Conservation (phyloP, 1,284 basidiomycete genomes). For the Erythrobasidium hasegawianum region DNA sequence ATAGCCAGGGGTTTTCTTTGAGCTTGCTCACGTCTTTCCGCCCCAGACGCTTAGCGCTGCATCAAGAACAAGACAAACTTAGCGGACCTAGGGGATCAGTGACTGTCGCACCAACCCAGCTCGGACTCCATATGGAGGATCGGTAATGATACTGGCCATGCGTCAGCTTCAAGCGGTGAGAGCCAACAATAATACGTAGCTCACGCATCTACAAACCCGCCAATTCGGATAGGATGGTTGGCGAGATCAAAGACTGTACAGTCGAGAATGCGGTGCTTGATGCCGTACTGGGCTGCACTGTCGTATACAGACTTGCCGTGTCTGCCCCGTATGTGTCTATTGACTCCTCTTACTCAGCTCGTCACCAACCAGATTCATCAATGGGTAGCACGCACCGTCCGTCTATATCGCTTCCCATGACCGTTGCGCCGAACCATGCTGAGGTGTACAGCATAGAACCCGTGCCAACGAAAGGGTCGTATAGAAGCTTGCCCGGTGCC, state of each 20-base stretch:
- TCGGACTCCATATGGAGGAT: slow-evolving; percentile 76
- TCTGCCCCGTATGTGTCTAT: slow-evolving; percentile 54
- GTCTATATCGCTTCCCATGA: slow-evolving; percentile 94
- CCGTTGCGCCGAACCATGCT: slow-evolving; percentile 80
- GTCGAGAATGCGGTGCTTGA: slow-evolving; percentile 71
- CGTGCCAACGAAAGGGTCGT: slow-evolving; percentile 94
- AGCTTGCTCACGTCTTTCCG: slow-evolving; percentile 52
- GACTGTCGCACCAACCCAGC: slow-evolving; percentile 70
- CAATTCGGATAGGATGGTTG: slow-evolving; percentile 78
- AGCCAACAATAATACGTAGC: too few species aligned
- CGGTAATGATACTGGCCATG: slow-evolving; percentile 36
- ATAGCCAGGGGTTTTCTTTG: slow-evolving; percentile 45
- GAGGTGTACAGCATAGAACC: slow-evolving; percentile 84
- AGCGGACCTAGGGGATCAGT: too few species aligned
- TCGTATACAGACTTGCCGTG: slow-evolving; percentile 57
- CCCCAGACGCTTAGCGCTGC: slow-evolving; percentile 77
- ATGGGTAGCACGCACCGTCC: slow-evolving; percentile 50
- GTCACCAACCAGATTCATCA: background rate
- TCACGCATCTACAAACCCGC: slow-evolving; percentile 77
- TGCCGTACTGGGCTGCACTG: slow-evolving; percentile 80
- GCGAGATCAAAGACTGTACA: slow-evolving; percentile 87
- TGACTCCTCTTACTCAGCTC: background rate
- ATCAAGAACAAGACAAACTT: too few species aligned
- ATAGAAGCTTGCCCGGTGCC: slow-evolving; percentile 79
- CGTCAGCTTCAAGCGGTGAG: background rate